These are phyloP conservation scores for Ceratocystis colombiana DNA, from an alignment of 2,329 filamentous ascomycete genomes.

Conservation along the genomic window DNA sequence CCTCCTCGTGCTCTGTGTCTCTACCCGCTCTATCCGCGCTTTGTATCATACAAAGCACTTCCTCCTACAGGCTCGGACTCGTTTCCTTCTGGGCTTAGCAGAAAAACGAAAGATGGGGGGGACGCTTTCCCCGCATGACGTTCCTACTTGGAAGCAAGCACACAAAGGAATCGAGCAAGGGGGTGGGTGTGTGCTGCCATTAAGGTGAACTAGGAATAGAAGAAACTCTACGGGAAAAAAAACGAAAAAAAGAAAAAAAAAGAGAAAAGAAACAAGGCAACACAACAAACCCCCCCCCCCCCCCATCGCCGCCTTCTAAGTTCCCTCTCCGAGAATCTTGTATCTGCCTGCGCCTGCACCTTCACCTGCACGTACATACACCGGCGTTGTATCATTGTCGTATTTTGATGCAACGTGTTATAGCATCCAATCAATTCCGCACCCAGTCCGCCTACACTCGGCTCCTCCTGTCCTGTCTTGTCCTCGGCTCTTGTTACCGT, in stretches of 20 bases:
- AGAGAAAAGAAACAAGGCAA: neutral
- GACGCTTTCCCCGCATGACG: slow-evolving; percentile 10
- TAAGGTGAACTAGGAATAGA: neutral
- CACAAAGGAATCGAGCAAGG: neutral
- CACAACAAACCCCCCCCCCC: neutral
- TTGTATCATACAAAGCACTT: neutral
- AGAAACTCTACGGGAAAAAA: neutral
- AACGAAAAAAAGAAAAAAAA: neutral
- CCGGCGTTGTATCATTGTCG: neutral
- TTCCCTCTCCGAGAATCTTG: neutral
- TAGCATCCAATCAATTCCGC: neutral
- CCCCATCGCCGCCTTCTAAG: neutral
- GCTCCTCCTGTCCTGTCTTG: neutral
- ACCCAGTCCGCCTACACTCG: neutral
- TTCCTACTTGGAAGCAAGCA: neutral
- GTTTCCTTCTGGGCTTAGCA: slow-evolving; percentile 9
- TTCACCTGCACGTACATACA: neutral
- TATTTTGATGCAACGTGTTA: neutral
- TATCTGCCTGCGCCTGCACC: too few species aligned
- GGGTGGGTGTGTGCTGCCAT: neutral
- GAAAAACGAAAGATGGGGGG: neutral
- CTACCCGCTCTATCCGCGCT: neutral
- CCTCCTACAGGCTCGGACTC: neutral
- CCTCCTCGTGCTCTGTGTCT: neutral
- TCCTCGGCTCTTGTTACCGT: neutral